Conservation (phyloP, 1,139 yeast genomes). For the Saccharomyces hybrid region DNA sequence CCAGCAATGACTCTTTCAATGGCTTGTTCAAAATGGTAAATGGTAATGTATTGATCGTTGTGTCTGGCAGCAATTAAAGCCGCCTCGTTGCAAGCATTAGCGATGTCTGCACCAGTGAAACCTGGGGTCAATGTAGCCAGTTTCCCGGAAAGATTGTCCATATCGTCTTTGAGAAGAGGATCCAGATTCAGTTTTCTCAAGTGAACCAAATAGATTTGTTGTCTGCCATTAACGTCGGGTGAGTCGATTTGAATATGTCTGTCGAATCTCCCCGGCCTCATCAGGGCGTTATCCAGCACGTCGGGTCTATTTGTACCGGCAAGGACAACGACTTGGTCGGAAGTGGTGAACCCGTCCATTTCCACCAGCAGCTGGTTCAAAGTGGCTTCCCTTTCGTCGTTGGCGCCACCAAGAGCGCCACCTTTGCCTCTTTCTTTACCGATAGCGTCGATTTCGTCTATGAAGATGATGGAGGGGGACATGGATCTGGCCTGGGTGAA, state of each 20-base stretch:
- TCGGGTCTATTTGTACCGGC: slow-evolving; percentile 98
- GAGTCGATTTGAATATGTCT: slow-evolving; percentile 85
- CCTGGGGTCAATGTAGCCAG: slow-evolving; percentile 96
- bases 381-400: slow-evolving; percentile 95
- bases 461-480: slow-evolving; percentile 89
- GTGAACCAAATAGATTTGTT: slow-evolving; percentile 83
- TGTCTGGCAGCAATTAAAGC: slow-evolving; percentile 92
- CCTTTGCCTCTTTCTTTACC: slow-evolving; percentile 89
- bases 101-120: slow-evolving; percentile 95
- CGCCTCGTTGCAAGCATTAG: slow-evolving; percentile 94
- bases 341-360: slow-evolving; percentile 90
- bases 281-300: slow-evolving; percentile 80
- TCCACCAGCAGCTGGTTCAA: slow-evolving; percentile 90
- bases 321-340: slow-evolving; percentile 89
- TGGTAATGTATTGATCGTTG: slow-evolving; percentile 57
- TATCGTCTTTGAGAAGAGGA: slow-evolving; percentile 25
- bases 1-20: slow-evolving; percentile 97
- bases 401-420: slow-evolving; percentile 71
- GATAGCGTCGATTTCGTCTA: slow-evolving; percentile 97
- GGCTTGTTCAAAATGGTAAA: slow-evolving; percentile 86
- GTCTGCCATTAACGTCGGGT: slow-evolving; percentile 90
- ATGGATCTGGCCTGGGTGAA: slow-evolving; percentile 86
- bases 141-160: slow-evolving; percentile 64
- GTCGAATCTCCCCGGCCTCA: slow-evolving; percentile 97
- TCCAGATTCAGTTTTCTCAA: slow-evolving; percentile 55